Evolutionary conservation across 2,329 filamentous ascomycete genomes (phyloP).

Genomic region (Sclerotiophoma versabilis): DNA sequence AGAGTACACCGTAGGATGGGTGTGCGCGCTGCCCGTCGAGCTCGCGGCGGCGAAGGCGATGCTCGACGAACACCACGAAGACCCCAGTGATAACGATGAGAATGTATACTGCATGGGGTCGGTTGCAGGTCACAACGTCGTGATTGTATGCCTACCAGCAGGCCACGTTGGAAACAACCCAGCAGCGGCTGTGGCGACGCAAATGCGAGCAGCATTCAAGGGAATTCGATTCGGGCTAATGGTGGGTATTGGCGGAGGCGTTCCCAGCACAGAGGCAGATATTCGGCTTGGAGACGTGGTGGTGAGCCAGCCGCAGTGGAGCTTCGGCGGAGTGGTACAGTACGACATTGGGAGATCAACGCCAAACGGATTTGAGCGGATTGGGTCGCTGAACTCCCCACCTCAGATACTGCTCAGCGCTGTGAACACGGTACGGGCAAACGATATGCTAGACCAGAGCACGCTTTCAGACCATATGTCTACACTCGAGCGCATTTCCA

Average conservation of each 20-base stretch:
- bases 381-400: not conserved
- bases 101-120: not conserved
- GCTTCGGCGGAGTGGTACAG: not conserved
- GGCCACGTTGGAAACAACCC: not conserved
- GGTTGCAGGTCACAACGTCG: not conserved
- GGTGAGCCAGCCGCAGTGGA: not conserved
- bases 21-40: not conserved
- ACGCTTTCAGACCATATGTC: not conserved
- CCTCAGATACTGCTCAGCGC: not conserved
- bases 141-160: not conserved
- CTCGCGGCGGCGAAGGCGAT: not conserved
- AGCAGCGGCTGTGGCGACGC: not conserved
- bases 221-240: not conserved
- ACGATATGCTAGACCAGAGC: not conserved
- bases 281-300: not conserved
- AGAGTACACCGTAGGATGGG: not conserved
- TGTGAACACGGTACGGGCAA: not conserved
- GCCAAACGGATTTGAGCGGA: not conserved
- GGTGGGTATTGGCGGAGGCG: not conserved
- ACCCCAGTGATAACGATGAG: not conserved
- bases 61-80: not conserved
- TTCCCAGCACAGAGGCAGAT: not conserved
- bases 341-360: not conserved
- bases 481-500: not conserved
- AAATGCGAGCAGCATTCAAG: not conserved